Percentiles rank a stretch among this genome's conserved stretches.
Conservation (phyloP, 371 early-diverging fungal genomes). For the Mucor irregularis region DNA sequence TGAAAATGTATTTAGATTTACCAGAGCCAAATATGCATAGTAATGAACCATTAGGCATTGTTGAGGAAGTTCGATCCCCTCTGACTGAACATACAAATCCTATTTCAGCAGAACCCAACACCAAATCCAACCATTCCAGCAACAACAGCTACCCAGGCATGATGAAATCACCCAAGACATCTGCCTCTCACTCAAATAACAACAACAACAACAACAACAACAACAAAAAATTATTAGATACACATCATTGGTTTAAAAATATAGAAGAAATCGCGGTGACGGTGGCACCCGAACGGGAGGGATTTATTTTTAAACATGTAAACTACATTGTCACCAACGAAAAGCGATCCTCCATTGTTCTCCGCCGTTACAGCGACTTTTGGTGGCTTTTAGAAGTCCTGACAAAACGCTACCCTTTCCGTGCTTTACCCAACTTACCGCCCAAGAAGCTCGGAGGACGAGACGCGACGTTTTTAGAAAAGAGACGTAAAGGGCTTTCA, state of each 20-base stretch:
- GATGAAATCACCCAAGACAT: conserved; percentile 4
- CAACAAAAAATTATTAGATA: conserved; percentile 9
- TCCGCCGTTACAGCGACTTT: conserved; percentile 51
- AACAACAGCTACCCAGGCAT: conserved; percentile 20
- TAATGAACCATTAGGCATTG: too few species aligned
- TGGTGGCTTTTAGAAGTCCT: conserved; percentile 47
- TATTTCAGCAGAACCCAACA: conserved; percentile 5
- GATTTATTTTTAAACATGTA: conserved; percentile 54
- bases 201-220: not conserved
- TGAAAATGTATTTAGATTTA: conserved; percentile 17
- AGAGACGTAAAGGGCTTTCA: conserved; percentile 68
- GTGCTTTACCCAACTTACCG: conserved; percentile 45
- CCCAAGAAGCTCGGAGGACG: conserved; percentile 51
- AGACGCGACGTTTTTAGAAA: conserved; percentile 74
- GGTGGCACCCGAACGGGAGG: conserved; percentile 72
- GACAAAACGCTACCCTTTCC: conserved; percentile 40
- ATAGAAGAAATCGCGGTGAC: conserved; percentile 59
- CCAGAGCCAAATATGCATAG: conserved; percentile 24
- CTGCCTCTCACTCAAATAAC: not conserved
- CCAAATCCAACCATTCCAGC: not conserved
- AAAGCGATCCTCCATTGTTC: conserved; percentile 40
- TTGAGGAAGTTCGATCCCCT: conserved; percentile 2
- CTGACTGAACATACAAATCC: conserved; percentile 1
- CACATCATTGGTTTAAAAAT: conserved; percentile 51
- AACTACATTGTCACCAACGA: conserved; percentile 52